Evolutionary conservation across 2,329 filamentous ascomycete genomes (phyloP).

Genomic region (Fusarium palustre): DNA sequence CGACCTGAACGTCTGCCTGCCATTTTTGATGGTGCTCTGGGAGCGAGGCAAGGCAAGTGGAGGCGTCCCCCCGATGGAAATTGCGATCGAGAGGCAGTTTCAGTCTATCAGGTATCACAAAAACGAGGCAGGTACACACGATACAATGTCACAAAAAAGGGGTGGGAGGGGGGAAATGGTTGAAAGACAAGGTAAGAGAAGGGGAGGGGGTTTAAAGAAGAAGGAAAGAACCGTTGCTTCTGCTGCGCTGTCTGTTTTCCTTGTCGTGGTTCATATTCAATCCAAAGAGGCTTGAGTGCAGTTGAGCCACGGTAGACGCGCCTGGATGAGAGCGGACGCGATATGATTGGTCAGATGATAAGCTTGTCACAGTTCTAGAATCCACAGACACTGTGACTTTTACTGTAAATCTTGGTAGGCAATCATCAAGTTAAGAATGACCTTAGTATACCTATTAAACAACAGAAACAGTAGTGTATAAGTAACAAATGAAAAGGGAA

Average conservation of each 20-base stretch:
- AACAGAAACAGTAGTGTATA: not conserved
- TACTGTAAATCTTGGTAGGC: not conserved
- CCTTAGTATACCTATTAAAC: not conserved
- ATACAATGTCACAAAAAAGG: conserved; percentile 11
- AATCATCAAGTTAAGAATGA: too few relatives aligned
- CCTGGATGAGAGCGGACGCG: conserved; percentile 26
- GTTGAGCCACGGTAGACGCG: conserved; percentile 48
- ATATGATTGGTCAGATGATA: conserved; percentile 45
- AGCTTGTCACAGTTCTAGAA: not conserved
- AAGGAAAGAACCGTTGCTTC: conserved; percentile 19
- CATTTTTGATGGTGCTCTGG: conserved; percentile 41
- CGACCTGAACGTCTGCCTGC: conserved; percentile 63
- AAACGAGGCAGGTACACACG: not conserved
- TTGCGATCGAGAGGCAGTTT: conserved; percentile 28
- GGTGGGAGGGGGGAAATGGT: conserved; percentile 6
- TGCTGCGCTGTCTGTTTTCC: conserved; percentile 22
- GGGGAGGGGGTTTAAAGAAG: conserved; percentile 23
- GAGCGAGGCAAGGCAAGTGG: conserved; percentile 23
- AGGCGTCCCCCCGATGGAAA: conserved; percentile 32
- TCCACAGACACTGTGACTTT: conserved; percentile 6
- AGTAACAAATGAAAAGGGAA: not conserved
- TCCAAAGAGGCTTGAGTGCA: conserved; percentile 37
- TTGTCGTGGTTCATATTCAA: conserved; percentile 28
- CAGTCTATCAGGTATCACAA: conserved; percentile 34
- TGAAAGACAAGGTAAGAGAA: conserved; percentile 7